Evolutionary conservation across 495 filamentous ascomycete species (phyloP), one percentile per base, ranked within the genome.

Genomic region (Acidiella bohemica): DNA sequence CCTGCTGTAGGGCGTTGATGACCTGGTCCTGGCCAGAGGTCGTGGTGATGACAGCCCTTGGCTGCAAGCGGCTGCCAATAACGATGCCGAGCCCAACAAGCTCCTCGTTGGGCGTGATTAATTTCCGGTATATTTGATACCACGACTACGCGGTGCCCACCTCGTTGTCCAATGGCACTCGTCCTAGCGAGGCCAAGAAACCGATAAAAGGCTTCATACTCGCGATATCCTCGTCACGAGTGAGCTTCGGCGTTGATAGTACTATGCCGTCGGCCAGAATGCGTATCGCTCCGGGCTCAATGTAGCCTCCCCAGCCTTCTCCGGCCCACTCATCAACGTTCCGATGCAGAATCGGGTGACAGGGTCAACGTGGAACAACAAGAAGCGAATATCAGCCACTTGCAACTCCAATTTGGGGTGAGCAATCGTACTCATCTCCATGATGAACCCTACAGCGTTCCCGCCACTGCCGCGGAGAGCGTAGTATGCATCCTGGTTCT

Each of bases 381-480:
- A 10, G 40, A 42, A 42, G 11, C 32, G 40, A 5, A 34, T 34
- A 35, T 34, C 20, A 7, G 40, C 40, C 29, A 42, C 40, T 22
- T 42, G 29, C 14, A 32, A 17, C 6, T 4, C 11, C 5, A 35
- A 6, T 21, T 24, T 21, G 3, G 50, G 50, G 19, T 35, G 49
- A 8, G 41, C 40, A 21, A 39, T 45, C 6, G 37, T 42, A n/a
- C 29, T 39, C 19, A 34, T 46, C 23, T 36, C 29, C 10, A 28
- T 37, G 32, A 35, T 41, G 9, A 53, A 42, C 19, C 42, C 50
- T 31, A 36, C 50, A 0, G 36, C 43, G 17, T 32, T 25, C 9
- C 27, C 32, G 11, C 50, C 50, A 18, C 50, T 47, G 28, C 50
- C 50, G 5, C 50, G 36, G 11, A 50, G 20, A 6, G 50, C 50